A percentile compares a stretch with the other conserved stretches of the same genome.
phyloP scores from a whole-genome alignment of 257 asterid species.

The Fraxinus americana region DNA sequence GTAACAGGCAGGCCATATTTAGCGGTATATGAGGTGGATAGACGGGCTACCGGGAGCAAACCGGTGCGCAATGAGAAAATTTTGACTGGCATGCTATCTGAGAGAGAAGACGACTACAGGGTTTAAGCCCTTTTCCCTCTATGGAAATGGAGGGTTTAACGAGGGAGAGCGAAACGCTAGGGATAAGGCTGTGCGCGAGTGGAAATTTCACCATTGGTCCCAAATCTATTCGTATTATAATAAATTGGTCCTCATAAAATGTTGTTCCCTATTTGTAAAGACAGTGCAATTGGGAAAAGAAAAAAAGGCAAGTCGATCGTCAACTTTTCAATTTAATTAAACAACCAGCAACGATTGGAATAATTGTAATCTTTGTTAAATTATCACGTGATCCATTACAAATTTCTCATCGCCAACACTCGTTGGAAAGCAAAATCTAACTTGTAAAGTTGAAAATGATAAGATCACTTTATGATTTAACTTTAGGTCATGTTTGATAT shows the following conservation, averaged over 20 bases:
- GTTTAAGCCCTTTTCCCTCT: constrained; percentile 45
- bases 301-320: too few relatives aligned
- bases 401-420: too few relatives aligned
- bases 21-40: constrained; percentile 25
- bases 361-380: too few relatives aligned
- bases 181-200: neutral
- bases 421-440: too few relatives aligned
- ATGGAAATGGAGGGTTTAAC: constrained; percentile 39
- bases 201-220: neutral
- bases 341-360: too few relatives aligned
- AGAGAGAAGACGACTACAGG: constrained; percentile 37
- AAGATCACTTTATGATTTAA: too few relatives aligned
- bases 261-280: too few relatives aligned
- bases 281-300: too few relatives aligned
- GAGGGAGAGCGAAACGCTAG: constrained; percentile 1
- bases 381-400: too few relatives aligned
- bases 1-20: constrained; percentile 24
- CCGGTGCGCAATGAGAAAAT: constrained; percentile 49
- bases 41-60: constrained; percentile 27
- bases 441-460: too few relatives aligned
- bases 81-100: constrained; percentile 49
- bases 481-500: too few relatives aligned
- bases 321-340: too few relatives aligned
- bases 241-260: neutral
- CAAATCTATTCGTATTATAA: neutral